Base-by-base conservation (phyloP, 331 rosid species). In the Malus hybrid region DNA sequence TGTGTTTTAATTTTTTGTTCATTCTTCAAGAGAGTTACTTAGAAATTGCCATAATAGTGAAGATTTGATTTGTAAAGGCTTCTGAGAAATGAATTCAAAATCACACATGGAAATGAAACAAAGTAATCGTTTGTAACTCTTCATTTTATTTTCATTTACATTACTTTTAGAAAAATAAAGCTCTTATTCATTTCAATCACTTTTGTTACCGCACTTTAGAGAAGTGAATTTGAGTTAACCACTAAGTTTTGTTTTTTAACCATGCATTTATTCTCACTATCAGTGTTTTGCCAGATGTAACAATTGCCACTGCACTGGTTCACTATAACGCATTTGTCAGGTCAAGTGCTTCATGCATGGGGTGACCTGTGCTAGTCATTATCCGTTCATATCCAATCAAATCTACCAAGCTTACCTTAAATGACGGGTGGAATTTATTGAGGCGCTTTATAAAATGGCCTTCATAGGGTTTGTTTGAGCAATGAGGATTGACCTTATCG, bases 381-480 rank as follows among this genome's bases (percentile, higher is more conserved):
- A 62, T 39, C 10, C 29, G 5, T 39, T 63, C 32, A 19, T 75
- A 32, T 67, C 83, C n/a, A 55, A n/a, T 42, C 10, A 27, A 74
- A 61, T 80, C 73, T 76, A 61, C 36, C 72, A 52, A 75, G 36
- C 22, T 70, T 80, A 60, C 83, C 80, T 62, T 75, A 80, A 69
- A 19, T 69, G 64, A 76, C 3, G 48, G 80, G 34, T 74, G 28
- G 24, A 55, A 50, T 69, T 67, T 60, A 60, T 27, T 68, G 20
- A 74, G 29, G 7, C 15, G 19, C 50, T 48, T 4, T 50, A 75
- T 63, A 74, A 60, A 61, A 50, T 44, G 67, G 57, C 76, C 76
- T 74, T 61, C 67, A 48, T 60, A 72, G 56, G 76, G 67, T 36
- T n/a, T 18, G 39, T 39, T 62, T 39, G 75, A 48, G 73, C 62